These are phyloP conservation scores for Plasmodium billcollinsi DNA, from an alignment of 169 alveolate species.

Conservation along the genomic window DNA sequence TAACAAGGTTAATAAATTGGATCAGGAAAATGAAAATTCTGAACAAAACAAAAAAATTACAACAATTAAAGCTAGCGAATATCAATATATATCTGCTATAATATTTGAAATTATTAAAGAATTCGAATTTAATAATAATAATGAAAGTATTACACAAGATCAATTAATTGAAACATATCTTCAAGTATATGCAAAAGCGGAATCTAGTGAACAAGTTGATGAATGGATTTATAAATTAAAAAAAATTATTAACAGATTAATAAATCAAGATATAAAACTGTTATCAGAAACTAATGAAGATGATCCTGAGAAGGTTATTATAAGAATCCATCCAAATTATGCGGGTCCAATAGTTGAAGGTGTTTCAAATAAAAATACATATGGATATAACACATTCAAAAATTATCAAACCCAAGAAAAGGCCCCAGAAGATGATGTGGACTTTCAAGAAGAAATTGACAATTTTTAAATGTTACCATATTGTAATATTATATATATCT, in stretches of 20 bases:
- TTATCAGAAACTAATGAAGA: constrained; percentile 75
- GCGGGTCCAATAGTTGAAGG: constrained; percentile 63
- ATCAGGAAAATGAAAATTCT: constrained; percentile 13
- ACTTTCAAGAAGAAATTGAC: constrained; percentile 66
- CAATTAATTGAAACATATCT: constrained; percentile 85
- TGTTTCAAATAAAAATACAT: constrained; percentile 42
- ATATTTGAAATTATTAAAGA: constrained; percentile 84
- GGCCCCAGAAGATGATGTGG: constrained; percentile 47
- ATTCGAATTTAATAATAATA: constrained; percentile 78
- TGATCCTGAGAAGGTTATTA: constrained; percentile 78
- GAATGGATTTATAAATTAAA: constrained; percentile 84
- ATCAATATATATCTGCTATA: constrained; percentile 83
- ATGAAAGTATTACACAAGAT: constrained; percentile 78
- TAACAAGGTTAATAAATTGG: constrained; percentile 14
- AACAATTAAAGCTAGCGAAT: constrained; percentile 79
- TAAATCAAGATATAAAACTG: constrained; percentile 83
- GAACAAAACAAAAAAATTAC: constrained; percentile 39
- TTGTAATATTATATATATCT: too few relatives aligned
- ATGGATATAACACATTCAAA: constrained; percentile 61
- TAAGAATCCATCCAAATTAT: constrained; percentile 86
- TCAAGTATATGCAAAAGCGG: constrained; percentile 80
- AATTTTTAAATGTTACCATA: constrained; percentile 18
- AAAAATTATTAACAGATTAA: constrained; percentile 80
- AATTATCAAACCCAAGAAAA: constrained; percentile 43
- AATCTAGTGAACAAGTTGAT: constrained; percentile 83